These are phyloP conservation scores for Erythrobasidium hasegawianum DNA, from an alignment of 1,284 basidiomycete species.

Conservation along the genomic window DNA sequence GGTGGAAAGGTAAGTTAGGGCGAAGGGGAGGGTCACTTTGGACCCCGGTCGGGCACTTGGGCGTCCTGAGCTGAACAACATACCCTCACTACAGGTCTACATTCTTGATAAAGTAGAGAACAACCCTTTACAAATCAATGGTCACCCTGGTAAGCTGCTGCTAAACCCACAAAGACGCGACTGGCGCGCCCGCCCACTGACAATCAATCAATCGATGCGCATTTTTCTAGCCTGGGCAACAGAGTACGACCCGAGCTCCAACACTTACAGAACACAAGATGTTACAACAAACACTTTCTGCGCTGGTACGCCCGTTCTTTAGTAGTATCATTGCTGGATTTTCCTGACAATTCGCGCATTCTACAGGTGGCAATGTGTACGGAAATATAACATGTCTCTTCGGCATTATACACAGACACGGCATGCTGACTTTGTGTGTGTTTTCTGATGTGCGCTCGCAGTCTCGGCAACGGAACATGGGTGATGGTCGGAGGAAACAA, in stretches of 20 bases:
- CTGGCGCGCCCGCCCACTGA: not conserved
- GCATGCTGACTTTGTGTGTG: too few species aligned
- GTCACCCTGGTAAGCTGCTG: slow-evolving; percentile 36
- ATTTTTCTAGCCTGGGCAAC: slow-evolving; percentile 36
- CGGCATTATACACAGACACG: too few species aligned
- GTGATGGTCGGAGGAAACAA: slow-evolving; percentile 69
- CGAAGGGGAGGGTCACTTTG: too few species aligned
- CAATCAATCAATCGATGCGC: too few species aligned
- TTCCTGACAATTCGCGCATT: not conserved
- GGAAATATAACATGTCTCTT: too few species aligned
- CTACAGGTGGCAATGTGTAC: too few species aligned
- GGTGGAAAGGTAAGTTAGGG: slow-evolving; percentile 37
- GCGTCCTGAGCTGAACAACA: too few species aligned
- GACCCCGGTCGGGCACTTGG: too few species aligned
- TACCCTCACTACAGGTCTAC: slow-evolving; percentile 44
- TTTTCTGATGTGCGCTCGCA: not conserved
- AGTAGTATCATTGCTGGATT: not conserved
- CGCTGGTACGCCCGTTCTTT: not conserved
- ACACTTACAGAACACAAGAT: slow-evolving; percentile 43
- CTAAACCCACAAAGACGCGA: not conserved
- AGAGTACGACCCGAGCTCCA: slow-evolving; percentile 35
- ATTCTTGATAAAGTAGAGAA: slow-evolving; percentile 52
- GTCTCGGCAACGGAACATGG: slow-evolving; percentile 53
- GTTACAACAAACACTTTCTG: slow-evolving; percentile 40
- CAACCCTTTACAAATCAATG: slow-evolving; percentile 42